phyloP scores from a whole-genome alignment of 2,329 filamentous ascomycete genomes.

The Penicillium sp. region DNA sequence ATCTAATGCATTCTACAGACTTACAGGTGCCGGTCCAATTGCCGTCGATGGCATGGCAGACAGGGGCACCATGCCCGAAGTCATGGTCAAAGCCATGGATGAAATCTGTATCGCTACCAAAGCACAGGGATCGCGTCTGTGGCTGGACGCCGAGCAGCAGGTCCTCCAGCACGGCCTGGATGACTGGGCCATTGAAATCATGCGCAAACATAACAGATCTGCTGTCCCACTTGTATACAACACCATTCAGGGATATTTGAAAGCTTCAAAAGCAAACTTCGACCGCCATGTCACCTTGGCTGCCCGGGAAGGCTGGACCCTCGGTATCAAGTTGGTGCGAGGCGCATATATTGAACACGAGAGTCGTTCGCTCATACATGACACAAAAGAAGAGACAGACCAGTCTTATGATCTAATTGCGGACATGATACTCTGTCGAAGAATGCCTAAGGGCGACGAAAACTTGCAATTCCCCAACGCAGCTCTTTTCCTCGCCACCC shows the following conservation, averaged over 20 bases:
- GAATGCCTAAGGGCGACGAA: conserved; percentile 34
- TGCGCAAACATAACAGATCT: conserved; percentile 44
- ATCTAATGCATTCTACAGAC: conserved; percentile 6
- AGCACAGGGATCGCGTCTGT: conserved; percentile 39
- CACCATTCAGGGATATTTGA: conserved; percentile 49
- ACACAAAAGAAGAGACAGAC: conserved; percentile 41
- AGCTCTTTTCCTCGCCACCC: conserved; percentile 53
- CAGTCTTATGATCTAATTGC: conserved; percentile 51
- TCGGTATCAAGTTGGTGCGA: conserved; percentile 47
- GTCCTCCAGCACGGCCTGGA: conserved; percentile 46
- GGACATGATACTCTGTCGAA: conserved; percentile 46
- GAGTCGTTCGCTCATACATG: conserved; percentile 33
- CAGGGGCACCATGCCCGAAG: conserved; percentile 14
- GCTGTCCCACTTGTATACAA: conserved; percentile 38
- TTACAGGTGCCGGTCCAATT: conserved; percentile 23
- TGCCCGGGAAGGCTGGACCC: conserved; percentile 38
- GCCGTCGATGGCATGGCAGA: conserved; percentile 19
- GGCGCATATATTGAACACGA: conserved; percentile 49
- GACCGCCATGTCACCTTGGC: conserved; percentile 40
- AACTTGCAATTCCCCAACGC: conserved; percentile 27
- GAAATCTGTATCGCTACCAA: conserved; percentile 37
- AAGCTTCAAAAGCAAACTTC: conserved; percentile 40
- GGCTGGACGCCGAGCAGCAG: conserved; percentile 51
- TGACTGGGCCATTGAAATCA: conserved; percentile 46
- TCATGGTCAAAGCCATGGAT: conserved; percentile 34